Evolutionary conservation across 2,329 filamentous ascomycete genomes (phyloP).

Genomic region (Xylariomycetidae sp.): DNA sequence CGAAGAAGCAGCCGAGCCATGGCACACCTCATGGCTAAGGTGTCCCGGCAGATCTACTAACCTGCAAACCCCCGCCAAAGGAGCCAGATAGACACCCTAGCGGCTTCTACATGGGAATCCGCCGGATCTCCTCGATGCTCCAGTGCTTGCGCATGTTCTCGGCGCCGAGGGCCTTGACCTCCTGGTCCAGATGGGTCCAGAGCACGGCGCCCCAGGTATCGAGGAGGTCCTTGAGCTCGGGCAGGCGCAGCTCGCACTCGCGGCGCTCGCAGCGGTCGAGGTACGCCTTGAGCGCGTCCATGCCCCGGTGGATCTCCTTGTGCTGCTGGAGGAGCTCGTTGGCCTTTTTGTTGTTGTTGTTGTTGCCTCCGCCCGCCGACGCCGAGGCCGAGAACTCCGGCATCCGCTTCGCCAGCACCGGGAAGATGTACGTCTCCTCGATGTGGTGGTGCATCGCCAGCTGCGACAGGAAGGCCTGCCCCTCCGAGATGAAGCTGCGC

Average conservation of each 20-base stretch:
- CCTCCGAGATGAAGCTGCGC: slow-evolving; percentile 60
- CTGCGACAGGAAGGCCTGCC: slow-evolving; percentile 62
- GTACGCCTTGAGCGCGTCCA: slow-evolving; percentile 63
- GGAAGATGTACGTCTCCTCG: slow-evolving; percentile 79
- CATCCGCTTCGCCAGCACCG: slow-evolving; percentile 70
- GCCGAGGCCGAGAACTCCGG: slow-evolving; percentile 63
- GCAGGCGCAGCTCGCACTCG: slow-evolving; percentile 52
- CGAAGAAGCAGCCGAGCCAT: no score
- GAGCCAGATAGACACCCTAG: no score
- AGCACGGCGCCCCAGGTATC: slow-evolving; percentile 73
- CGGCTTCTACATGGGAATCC: slow-evolving; percentile 69
- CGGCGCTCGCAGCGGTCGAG: slow-evolving; percentile 55
- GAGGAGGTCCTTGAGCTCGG: slow-evolving; percentile 63
- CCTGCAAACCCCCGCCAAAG: no score
- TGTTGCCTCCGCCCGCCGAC: slow-evolving; percentile 15
- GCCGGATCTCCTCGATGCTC: slow-evolving; percentile 66
- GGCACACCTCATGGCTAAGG: no score
- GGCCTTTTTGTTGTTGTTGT: slow-evolving; percentile 25
- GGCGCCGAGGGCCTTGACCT: slow-evolving; percentile 70
- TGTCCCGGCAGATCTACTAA: no score
- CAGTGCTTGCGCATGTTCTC: slow-evolving; percentile 87
- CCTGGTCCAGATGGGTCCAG: slow-evolving; percentile 78
- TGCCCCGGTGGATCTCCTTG: slow-evolving; percentile 67
- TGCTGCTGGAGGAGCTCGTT: slow-evolving; percentile 69
- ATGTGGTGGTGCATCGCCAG: slow-evolving; percentile 76